Conservation (phyloP, 208 protist genomes). For the Crithidia expoeki region DNA sequence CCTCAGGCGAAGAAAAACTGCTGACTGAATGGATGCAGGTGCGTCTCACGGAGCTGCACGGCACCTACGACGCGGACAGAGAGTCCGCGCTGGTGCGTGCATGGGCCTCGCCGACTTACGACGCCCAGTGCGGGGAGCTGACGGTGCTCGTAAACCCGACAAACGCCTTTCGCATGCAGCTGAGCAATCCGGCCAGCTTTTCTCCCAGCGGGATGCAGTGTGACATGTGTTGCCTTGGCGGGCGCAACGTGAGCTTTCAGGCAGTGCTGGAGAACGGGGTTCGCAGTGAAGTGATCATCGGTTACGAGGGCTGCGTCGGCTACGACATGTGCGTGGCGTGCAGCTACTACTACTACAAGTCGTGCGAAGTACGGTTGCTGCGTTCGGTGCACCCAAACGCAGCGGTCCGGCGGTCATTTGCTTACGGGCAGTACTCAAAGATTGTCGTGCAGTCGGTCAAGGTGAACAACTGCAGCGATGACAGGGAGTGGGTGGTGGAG, state of each 20-base stretch:
- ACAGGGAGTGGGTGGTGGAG: slow-evolving; percentile 10
- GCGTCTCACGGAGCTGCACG: slow-evolving; percentile 20
- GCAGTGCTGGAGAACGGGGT: slow-evolving; percentile 35
- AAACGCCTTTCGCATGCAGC: slow-evolving; percentile 32
- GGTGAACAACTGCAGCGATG: background rate
- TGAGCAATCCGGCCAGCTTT: slow-evolving; percentile 29
- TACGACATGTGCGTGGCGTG: slow-evolving; percentile 58
- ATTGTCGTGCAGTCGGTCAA: slow-evolving; percentile 25
- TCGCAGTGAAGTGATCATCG: slow-evolving; percentile 22
- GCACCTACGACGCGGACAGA: background rate
- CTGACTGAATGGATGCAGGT: slow-evolving; percentile 28
- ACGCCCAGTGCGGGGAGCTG: slow-evolving; percentile 25
- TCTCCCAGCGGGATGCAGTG: slow-evolving; percentile 17
- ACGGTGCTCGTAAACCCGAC: slow-evolving; percentile 28
- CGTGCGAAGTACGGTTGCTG: slow-evolving; percentile 30
- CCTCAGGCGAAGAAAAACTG: slow-evolving; percentile 12
- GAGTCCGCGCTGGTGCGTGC: slow-evolving; percentile 20
- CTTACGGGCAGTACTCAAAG: slow-evolving; percentile 22
- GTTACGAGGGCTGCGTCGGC: slow-evolving; percentile 22
- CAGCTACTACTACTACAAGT: slow-evolving; percentile 44
- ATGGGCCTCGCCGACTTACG: slow-evolving; percentile 32
- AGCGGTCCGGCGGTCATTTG: slow-evolving; percentile 27
- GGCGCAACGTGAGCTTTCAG: slow-evolving; percentile 26
- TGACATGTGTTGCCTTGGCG: slow-evolving; percentile 32
- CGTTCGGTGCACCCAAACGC: slow-evolving; percentile 31